Percentiles rank a stretch among this genome's conserved stretches.
Conservation (phyloP, 139 green algal species). For the Yamagishiella unicocca region DNA sequence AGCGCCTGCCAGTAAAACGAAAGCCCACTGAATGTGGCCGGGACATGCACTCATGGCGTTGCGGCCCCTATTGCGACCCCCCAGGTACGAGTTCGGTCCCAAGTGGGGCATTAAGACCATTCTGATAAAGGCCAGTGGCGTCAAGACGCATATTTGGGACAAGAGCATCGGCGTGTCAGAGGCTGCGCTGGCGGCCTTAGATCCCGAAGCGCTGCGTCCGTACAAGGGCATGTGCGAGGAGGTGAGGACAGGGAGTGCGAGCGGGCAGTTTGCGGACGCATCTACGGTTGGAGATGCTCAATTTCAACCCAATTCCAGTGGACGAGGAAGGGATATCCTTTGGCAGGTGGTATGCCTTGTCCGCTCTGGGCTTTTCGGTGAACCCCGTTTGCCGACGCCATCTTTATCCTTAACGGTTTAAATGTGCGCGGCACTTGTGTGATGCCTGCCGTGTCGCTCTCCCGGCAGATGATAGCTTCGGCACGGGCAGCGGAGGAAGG, state of each 20-base stretch:
- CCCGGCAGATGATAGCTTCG: conserved; percentile 14
- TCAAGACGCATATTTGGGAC: conserved; percentile 43
- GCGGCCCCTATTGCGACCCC: no score
- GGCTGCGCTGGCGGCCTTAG: background rate
- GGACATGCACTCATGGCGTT: no score
- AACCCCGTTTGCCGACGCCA: no score
- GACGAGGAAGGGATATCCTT: no score
- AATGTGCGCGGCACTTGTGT: background rate
- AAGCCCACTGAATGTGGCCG: no score
- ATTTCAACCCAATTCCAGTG: no score
- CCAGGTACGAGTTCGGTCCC: conserved; percentile 37
- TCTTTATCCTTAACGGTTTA: no score
- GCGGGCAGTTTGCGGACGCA: background rate
- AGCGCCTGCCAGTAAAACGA: no score
- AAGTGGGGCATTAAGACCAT: conserved; percentile 26
- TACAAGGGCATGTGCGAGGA: conserved; percentile 43
- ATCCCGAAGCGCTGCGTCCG: background rate
- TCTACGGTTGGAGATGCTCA: no score
- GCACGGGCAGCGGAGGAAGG: background rate
- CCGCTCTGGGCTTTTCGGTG: no score
- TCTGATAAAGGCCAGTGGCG: conserved; percentile 40
- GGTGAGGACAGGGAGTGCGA: background rate
- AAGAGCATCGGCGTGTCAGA: background rate
- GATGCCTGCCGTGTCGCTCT: no score
- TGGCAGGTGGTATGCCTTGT: no score